These are phyloP conservation scores for Straminergon stramineum DNA, from an alignment of 225 moss, liverwort and hornwort genomes.

Conservation along the genomic window DNA sequence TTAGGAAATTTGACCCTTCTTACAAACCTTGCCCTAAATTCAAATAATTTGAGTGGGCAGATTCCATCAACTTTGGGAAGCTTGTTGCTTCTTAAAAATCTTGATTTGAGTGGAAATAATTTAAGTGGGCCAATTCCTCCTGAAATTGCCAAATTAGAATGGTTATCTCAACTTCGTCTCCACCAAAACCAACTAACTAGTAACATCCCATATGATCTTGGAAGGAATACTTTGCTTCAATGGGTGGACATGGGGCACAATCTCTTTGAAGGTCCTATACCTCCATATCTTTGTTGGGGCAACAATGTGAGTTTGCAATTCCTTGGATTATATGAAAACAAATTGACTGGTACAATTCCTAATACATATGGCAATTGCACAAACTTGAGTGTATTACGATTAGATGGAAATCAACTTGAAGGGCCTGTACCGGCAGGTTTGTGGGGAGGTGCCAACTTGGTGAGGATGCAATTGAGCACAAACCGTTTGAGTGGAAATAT, in stretches of 20 bases:
- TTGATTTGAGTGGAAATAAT: background rate
- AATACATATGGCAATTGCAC: background rate
- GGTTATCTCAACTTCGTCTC: background rate
- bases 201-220: background rate
- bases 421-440: background rate
- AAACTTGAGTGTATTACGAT: background rate
- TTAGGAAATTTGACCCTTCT: no score
- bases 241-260: background rate
- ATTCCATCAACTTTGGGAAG: background rate
- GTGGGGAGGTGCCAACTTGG: background rate
- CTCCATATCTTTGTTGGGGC: background rate
- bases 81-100: rapidly evolving
- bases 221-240: background rate
- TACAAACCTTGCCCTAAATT: no score
- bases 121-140: background rate
- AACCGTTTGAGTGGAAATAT: background rate
- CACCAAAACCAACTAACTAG: background rate
- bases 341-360: background rate
- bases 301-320: background rate
- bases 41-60: background rate
- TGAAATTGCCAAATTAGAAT: background rate
- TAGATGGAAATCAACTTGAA: background rate
- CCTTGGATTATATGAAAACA: background rate
- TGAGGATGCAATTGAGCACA: background rate
- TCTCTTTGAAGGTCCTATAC: background rate